These are phyloP conservation scores for Entomortierella beljakovae DNA, from an alignment of 192 early-diverging fungal species.

Conservation along the genomic window DNA sequence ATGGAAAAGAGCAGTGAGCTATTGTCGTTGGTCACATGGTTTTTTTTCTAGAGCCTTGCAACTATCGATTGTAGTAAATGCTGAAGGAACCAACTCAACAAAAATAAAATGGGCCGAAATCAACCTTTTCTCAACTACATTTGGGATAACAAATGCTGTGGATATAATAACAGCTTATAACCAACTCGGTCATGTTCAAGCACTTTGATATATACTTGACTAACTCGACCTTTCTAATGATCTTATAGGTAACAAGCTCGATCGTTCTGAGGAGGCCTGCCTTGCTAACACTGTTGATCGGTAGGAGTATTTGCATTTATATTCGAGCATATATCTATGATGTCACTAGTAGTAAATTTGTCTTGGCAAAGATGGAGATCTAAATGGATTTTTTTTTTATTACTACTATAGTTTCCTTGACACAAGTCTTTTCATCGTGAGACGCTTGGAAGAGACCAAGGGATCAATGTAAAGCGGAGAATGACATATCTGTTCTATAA, in stretches of 20 bases:
- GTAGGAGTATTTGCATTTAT: conserved; percentile 4
- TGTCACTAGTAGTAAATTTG: background rate
- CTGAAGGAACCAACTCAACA: too few relatives aligned
- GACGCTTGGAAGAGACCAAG: conserved; percentile 62
- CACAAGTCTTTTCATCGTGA: conserved; percentile 65
- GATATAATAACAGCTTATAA: too few relatives aligned
- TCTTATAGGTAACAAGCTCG: conserved; percentile 59
- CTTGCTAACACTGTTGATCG: conserved; percentile 71
- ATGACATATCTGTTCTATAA: too few relatives aligned
- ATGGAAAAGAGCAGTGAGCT: too few relatives aligned
- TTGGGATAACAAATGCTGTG: too few relatives aligned
- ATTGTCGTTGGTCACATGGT: too few relatives aligned
- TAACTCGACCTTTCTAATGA: background rate
- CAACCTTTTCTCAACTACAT: too few relatives aligned
- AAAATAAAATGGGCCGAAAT: too few relatives aligned
- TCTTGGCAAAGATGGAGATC: background rate
- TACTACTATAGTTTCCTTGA: conserved; percentile 62
- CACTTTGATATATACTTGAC: too few relatives aligned
- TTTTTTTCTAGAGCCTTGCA: too few relatives aligned
- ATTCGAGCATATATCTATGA: background rate
- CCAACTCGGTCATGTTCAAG: too few relatives aligned
- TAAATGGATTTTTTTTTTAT: background rate
- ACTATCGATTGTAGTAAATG: too few relatives aligned
- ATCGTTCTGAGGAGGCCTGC: conserved; percentile 65
- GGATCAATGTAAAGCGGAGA: conserved; percentile 46